These are phyloP conservation scores for Geranium brycei DNA, from an alignment of 345 rosid genomes.

Conservation along the genomic window DNA sequence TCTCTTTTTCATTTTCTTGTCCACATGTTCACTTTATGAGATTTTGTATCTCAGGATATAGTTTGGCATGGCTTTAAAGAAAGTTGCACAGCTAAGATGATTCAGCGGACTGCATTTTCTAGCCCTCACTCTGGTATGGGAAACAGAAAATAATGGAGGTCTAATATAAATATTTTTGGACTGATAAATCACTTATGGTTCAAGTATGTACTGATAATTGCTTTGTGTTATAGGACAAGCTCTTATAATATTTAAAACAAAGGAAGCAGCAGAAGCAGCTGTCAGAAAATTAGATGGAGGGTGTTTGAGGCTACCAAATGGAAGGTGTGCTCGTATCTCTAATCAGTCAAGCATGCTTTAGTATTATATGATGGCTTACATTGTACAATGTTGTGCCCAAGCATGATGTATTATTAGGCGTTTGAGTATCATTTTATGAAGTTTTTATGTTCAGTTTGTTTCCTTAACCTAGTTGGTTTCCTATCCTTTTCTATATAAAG, in stretches of 20 bases:
- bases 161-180: not conserved
- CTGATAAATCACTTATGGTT: not conserved
- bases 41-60: slow-evolving; percentile 36
- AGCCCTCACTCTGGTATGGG: slow-evolving; percentile 48
- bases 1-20: slow-evolving; percentile 2
- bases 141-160: not conserved
- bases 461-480: too few relatives aligned
- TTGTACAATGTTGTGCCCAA: not conserved
- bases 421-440: too few relatives aligned
- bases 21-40: not conserved
- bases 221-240: slow-evolving; percentile 48
- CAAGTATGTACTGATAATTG: slow-evolving; percentile 2
- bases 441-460: too few relatives aligned
- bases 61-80: slow-evolving; percentile 48
- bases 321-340: slow-evolving; percentile 39
- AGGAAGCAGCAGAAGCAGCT: slow-evolving; percentile 46
- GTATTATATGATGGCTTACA: not conserved
- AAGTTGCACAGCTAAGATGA: slow-evolving; percentile 57
- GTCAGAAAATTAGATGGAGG: slow-evolving; percentile 35
- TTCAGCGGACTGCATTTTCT: slow-evolving; percentile 31
- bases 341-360: not conserved
- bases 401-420: not conserved
- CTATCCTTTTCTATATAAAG: too few relatives aligned
- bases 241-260: slow-evolving; percentile 49
- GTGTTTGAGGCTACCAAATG: slow-evolving; percentile 63